Percentiles rank a stretch among this genome's conserved stretches.
Conservation (phyloP, 2,329 filamentous ascomycete species). For the Alternaria sp. region DNA sequence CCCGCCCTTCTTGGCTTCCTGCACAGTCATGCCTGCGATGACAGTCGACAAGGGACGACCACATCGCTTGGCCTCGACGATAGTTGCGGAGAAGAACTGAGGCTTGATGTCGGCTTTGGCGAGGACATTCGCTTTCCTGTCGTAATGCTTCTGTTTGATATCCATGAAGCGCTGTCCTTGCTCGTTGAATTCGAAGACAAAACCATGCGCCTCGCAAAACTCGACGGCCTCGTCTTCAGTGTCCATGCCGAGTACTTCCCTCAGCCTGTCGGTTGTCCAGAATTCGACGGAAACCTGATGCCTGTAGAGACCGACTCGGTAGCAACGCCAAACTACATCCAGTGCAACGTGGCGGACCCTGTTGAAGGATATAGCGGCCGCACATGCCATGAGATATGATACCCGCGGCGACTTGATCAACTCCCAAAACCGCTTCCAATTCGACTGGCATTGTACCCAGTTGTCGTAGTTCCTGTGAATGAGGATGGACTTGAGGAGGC, state of each 20-base stretch:
- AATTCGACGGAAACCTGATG: constrained; percentile 50
- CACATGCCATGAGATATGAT: constrained; percentile 69
- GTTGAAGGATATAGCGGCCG: constrained; percentile 68
- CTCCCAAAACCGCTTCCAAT: constrained; percentile 65
- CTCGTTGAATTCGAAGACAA: constrained; percentile 56
- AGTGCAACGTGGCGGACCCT: constrained; percentile 63
- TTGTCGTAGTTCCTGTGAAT: constrained; percentile 55
- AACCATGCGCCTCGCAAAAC: constrained; percentile 62
- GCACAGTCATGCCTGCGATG: constrained; percentile 62
- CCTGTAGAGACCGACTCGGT: constrained; percentile 59
- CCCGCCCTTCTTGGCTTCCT: constrained; percentile 57
- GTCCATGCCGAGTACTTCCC: constrained; percentile 62
- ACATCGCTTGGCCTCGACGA: constrained; percentile 66
- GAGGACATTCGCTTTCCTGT: constrained; percentile 23
- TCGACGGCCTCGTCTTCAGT: constrained; percentile 59
- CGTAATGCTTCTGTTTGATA: constrained; percentile 55
- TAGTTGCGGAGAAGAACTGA: constrained; percentile 60
- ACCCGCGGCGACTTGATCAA: constrained; percentile 61
- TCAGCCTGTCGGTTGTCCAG: constrained; percentile 63
- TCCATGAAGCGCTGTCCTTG: constrained; percentile 60
- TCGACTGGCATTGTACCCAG: constrained; percentile 63
- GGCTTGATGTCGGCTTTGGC: constrained; percentile 40
- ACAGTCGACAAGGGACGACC: constrained; percentile 63
- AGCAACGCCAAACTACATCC: constrained; percentile 61
- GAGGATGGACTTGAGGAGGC: constrained; percentile 61